A percentile compares a stretch with the other conserved stretches of the same genome.
Evolutionary conservation across 1,139 yeast species (phyloP).

Genomic region (Suhomyces bokatorum): DNA sequence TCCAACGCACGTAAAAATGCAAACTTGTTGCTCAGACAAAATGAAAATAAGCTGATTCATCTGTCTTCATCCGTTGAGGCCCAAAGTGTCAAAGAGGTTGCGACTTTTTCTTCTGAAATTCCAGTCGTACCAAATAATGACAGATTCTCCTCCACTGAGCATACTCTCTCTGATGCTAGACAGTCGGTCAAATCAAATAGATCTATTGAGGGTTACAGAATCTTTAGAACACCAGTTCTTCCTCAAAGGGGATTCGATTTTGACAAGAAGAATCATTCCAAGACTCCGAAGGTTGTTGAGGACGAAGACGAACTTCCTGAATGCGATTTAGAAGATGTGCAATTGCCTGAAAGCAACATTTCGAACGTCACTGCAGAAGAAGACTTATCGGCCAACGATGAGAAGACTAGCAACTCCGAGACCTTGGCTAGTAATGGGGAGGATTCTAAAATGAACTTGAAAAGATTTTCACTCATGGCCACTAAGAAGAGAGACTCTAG

Average conservation of each 20-base stretch:
- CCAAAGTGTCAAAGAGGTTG: conserved; percentile 4
- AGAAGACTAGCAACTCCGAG: conserved; percentile 10
- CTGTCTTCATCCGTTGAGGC: conserved; percentile 6
- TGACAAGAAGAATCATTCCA: background rate
- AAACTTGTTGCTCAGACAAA: conserved; percentile 4
- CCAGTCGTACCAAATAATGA: background rate
- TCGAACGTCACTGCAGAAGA: background rate
- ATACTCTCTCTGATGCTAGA: background rate
- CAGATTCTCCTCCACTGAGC: background rate
- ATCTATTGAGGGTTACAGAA: conserved; percentile 5
- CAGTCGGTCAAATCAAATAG: background rate
- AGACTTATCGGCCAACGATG: conserved; percentile 10
- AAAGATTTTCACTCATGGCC: conserved; percentile 13
- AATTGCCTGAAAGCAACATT: conserved; percentile 6
- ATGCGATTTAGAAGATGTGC: conserved; percentile 18
- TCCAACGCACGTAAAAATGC: conserved; percentile 9
- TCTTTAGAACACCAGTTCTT: conserved; percentile 8
- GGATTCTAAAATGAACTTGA: conserved; percentile 11
- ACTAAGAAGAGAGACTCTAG: conserved; percentile 11
- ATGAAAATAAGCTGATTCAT: conserved; percentile 7
- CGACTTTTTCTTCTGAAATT: conserved; percentile 6
- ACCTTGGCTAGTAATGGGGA: conserved; percentile 12
- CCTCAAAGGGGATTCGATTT: conserved; percentile 3
- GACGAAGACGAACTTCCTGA: conserved; percentile 17
- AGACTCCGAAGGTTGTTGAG: background rate